These are phyloP conservation scores for baker's yeast (Saccharomyces cerevisiae) DNA, from an alignment of 805 yeast species.

Conservation along the genomic window DNA sequence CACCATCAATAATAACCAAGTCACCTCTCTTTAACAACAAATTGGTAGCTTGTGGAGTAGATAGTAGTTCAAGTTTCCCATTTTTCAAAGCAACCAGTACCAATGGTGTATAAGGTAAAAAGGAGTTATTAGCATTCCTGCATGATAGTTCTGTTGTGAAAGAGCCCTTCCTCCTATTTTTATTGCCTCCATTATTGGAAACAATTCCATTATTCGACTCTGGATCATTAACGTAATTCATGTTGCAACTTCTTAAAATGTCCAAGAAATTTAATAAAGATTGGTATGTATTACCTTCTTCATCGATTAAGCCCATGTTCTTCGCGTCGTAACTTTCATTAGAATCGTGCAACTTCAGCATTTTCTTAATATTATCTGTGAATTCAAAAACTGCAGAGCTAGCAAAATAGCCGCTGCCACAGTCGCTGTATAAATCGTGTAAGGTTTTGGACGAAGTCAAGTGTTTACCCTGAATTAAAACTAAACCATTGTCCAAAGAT, in stretches of 20 bases:
- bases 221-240: constrained; percentile 30
- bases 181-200: constrained; percentile 1
- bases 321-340: constrained; percentile 9
- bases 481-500: constrained; percentile 51
- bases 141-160: not conserved
- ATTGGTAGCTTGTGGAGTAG: constrained; percentile 59
- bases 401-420: constrained; percentile 51
- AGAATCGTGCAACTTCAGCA: constrained; percentile 6
- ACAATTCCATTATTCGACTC: constrained; percentile 18
- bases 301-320: constrained; percentile 2
- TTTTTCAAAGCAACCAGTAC: constrained; percentile 49
- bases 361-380: constrained; percentile 30
- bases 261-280: constrained; percentile 27
- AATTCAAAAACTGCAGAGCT: constrained; percentile 34
- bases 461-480: constrained; percentile 45
- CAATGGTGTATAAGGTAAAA: constrained; percentile 25
- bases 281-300: constrained; percentile 11
- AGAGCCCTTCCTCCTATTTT: not conserved
- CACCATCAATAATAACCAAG: constrained; percentile 74
- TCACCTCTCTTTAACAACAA: constrained; percentile 50
- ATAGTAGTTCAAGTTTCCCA: constrained; percentile 61
- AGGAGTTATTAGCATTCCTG: not conserved
- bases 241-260: constrained; percentile 37
- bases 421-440: constrained; percentile 37
- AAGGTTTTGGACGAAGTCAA: constrained; percentile 55